phyloP scores from a whole-genome alignment of 192 early-diverging fungal species.

The Backusella morwellensis region DNA sequence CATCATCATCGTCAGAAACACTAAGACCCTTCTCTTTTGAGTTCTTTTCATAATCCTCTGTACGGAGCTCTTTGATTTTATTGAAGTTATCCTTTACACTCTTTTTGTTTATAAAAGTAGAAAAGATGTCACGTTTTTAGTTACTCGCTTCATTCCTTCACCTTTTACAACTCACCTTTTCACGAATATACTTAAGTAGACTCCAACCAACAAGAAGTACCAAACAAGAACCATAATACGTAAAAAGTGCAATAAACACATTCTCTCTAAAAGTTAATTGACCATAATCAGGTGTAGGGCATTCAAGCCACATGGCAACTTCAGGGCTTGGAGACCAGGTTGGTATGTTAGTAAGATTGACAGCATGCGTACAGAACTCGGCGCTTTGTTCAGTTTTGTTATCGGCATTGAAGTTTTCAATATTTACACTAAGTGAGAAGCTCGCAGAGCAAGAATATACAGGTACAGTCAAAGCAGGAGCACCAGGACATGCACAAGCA shows the following conservation, averaged over 20 bases:
- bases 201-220: conserved; percentile 22
- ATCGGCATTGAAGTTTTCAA: neutral
- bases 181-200: conserved; percentile 17
- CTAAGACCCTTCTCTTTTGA: neutral
- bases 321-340: conserved; percentile 13
- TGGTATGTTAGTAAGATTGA: neutral
- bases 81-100: neutral
- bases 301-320: conserved; percentile 27
- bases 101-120: neutral
- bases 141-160: neutral
- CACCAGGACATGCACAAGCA: conserved; percentile 26
- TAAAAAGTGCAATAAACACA: conserved; percentile 33
- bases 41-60: neutral
- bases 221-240: conserved; percentile 18
- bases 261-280: conserved; percentile 23
- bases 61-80: conserved; percentile 8
- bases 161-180: neutral
- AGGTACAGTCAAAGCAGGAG: conserved; percentile 10
- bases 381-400: conserved; percentile 26
- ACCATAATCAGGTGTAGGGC: conserved; percentile 22
- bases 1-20: neutral
- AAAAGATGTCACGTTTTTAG: neutral
- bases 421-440: neutral
- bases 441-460: conserved; percentile 24
- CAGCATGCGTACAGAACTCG: conserved; percentile 8